Percentiles rank a stretch among this genome's conserved stretches.
Evolutionary conservation across 345 rosid species (phyloP).

Genomic region (Heritiera fomes): DNA sequence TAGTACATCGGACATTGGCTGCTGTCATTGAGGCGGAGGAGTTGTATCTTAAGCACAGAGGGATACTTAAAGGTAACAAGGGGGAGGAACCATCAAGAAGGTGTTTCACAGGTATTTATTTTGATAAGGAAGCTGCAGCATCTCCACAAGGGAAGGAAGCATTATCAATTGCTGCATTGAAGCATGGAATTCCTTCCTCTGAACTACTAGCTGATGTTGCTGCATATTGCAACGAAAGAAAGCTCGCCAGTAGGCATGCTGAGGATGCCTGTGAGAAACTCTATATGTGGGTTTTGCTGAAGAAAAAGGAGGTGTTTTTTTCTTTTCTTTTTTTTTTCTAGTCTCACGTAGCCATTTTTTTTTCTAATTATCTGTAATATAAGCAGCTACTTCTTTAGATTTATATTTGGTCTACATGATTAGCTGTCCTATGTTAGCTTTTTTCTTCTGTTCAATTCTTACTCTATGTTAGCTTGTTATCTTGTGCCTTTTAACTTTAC

Average conservation of each 20-base stretch:
- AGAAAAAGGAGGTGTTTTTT: slow-evolving; percentile 56
- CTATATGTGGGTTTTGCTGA: slow-evolving; percentile 75
- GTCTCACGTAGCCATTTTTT: too few species aligned
- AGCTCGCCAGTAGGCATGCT: slow-evolving; percentile 70
- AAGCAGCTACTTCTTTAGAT: background rate
- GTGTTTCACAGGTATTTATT: slow-evolving; percentile 61
- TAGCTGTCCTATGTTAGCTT: background rate
- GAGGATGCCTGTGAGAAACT: slow-evolving; percentile 82
- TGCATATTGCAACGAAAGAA: slow-evolving; percentile 64
- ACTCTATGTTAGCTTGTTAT: background rate
- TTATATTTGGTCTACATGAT: too few species aligned
- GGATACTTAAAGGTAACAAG: slow-evolving; percentile 13
- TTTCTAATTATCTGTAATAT: background rate
- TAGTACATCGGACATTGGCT: slow-evolving; percentile 85
- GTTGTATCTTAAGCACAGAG: slow-evolving; percentile 36
- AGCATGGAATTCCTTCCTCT: slow-evolving; percentile 56
- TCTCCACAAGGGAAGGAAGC: slow-evolving; percentile 61
- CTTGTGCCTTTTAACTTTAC: background rate
- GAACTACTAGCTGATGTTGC: slow-evolving; percentile 57
- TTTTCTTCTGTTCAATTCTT: background rate
- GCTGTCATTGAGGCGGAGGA: slow-evolving; percentile 85
- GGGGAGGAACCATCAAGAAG: slow-evolving; percentile 30
- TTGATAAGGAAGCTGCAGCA: slow-evolving; percentile 55
- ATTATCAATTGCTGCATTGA: slow-evolving; percentile 57
- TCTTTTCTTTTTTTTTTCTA: background rate